A percentile compares a stretch with the other conserved stretches of the same genome.
phyloP scores from a whole-genome alignment of 306 rosid species.

The Canavalia gladiata region DNA sequence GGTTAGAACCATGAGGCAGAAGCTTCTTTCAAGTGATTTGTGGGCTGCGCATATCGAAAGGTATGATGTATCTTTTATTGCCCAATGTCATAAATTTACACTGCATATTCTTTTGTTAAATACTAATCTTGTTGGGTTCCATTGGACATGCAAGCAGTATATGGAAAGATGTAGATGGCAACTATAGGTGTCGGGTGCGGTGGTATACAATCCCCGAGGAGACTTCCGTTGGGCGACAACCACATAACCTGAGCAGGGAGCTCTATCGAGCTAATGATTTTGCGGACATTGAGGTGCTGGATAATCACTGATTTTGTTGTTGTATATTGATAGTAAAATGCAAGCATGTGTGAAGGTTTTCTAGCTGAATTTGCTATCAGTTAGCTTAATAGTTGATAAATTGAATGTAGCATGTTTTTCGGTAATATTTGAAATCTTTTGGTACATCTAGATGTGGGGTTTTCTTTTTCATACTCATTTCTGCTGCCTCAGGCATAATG shows the following conservation, averaged over 20 bases:
- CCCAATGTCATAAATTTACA: background rate
- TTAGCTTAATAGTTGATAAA: background rate
- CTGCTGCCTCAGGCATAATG: slow-evolving; percentile 12
- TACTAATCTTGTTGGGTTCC: slow-evolving; percentile 4
- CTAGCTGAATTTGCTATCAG: slow-evolving; percentile 24
- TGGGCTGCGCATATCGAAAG: slow-evolving; percentile 90
- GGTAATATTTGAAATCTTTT: slow-evolving; percentile 11
- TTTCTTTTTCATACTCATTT: slow-evolving; percentile 22
- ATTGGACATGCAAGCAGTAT: slow-evolving; percentile 56
- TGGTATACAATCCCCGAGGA: slow-evolving; percentile 94
- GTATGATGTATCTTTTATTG: slow-evolving; percentile 37
- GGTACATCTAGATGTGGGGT: slow-evolving; percentile 9
- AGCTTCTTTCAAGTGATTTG: slow-evolving; percentile 80
- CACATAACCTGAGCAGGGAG: slow-evolving; percentile 92
- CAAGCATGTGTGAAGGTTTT: slow-evolving; percentile 17
- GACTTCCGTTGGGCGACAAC: slow-evolving; percentile 87
- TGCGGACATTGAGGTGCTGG: slow-evolving; percentile 82
- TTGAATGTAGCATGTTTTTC: slow-evolving; percentile 28
- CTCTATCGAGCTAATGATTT: slow-evolving; percentile 82
- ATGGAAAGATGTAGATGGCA: slow-evolving; percentile 84
- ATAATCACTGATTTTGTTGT: slow-evolving; percentile 41
- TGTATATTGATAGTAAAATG: slow-evolving; percentile 5
- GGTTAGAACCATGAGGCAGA: slow-evolving; percentile 81
- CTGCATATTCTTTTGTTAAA: slow-evolving; percentile 20
- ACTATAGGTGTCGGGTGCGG: slow-evolving; percentile 75